Conservation (phyloP, 805 yeast species). For the Cyberlindnera euphorbiiphila region DNA sequence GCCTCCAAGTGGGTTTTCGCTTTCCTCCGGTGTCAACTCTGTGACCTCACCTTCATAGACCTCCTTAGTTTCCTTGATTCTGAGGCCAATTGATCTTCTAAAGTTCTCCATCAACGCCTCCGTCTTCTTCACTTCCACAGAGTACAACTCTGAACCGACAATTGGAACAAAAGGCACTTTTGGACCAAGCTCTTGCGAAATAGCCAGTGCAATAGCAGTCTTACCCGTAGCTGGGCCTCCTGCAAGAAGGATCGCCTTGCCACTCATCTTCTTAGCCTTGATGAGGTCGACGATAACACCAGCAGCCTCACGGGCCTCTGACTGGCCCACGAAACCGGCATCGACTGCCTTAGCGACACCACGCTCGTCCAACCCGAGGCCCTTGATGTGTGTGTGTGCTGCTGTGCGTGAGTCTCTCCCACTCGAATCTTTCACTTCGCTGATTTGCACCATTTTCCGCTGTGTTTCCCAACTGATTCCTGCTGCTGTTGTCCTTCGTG, state of each 20-base stretch:
- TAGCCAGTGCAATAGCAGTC: conserved; percentile 93
- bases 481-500: background rate
- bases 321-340: conserved; percentile 79
- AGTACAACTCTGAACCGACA: conserved; percentile 89
- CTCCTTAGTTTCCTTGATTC: conserved; percentile 95
- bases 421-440: conserved; percentile 60
- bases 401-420: conserved; percentile 71
- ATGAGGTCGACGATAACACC: conserved; percentile 93
- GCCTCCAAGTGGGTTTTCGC: conserved; percentile 95
- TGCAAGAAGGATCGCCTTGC: conserved; percentile 91
- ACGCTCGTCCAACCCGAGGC: conserved; percentile 87
- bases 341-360: conserved; percentile 81
- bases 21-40: conserved; percentile 92
- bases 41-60: conserved; percentile 98
- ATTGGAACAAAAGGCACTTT: conserved; percentile 97
- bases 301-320: conserved; percentile 81
- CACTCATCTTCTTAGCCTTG: conserved; percentile 88
- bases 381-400: conserved; percentile 95
- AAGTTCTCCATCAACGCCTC: conserved; percentile 95
- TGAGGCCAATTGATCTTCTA: conserved; percentile 91
- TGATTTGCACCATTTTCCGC: conserved; percentile 63
- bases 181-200: conserved; percentile 93
- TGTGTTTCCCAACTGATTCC: background rate
- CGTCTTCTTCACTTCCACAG: conserved; percentile 96
- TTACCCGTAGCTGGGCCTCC: conserved; percentile 99